phyloP scores from a whole-genome alignment of 2,329 filamentous ascomycete genomes.

The Nannizziopsis arthrosporioides region DNA sequence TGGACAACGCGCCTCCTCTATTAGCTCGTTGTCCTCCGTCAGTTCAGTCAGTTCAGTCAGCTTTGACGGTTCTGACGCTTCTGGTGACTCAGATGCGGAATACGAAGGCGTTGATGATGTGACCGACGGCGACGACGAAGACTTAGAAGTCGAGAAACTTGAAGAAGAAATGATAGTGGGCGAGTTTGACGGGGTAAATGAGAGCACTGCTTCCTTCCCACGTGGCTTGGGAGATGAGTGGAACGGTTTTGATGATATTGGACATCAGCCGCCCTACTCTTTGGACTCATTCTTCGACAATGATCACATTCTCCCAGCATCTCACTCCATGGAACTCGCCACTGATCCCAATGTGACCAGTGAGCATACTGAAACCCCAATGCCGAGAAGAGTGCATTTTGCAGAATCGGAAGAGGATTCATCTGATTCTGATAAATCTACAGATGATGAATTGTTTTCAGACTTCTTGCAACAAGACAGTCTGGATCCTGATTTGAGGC shows the following conservation, averaged over 20 bases:
- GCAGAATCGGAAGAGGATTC: conserved; percentile 49
- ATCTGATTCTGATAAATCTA: conserved; percentile 44
- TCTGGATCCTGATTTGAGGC: conserved; percentile 59
- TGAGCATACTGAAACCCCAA: conserved; percentile 32
- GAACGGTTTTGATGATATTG: conserved; percentile 43
- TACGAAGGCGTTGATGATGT: conserved; percentile 66
- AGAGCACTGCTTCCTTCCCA: conserved; percentile 5
- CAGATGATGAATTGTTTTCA: conserved; percentile 58
- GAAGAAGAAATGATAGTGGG: conserved; percentile 64
- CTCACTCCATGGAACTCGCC: conserved; percentile 30
- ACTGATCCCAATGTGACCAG: conserved; percentile 28
- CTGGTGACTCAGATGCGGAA: conserved; percentile 32
- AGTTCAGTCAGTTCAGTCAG: conserved; percentile 15
- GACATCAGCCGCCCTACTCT: conserved; percentile 32
- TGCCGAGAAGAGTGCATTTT: conserved; percentile 61
- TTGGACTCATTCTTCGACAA: conserved; percentile 35
- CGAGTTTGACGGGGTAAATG: conserved; percentile 26
- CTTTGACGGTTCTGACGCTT: conserved; percentile 8
- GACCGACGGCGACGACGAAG: conserved; percentile 67
- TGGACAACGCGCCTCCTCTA: background rate
- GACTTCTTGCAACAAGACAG: conserved; percentile 66
- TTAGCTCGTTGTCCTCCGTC: conserved; percentile 12
- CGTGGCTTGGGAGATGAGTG: conserved; percentile 32
- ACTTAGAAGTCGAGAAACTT: conserved; percentile 63
- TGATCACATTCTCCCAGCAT: conserved; percentile 25